Evolutionary conservation across 2,329 filamentous ascomycete species (phyloP).

Genomic region (Aureobasidium namibiae): DNA sequence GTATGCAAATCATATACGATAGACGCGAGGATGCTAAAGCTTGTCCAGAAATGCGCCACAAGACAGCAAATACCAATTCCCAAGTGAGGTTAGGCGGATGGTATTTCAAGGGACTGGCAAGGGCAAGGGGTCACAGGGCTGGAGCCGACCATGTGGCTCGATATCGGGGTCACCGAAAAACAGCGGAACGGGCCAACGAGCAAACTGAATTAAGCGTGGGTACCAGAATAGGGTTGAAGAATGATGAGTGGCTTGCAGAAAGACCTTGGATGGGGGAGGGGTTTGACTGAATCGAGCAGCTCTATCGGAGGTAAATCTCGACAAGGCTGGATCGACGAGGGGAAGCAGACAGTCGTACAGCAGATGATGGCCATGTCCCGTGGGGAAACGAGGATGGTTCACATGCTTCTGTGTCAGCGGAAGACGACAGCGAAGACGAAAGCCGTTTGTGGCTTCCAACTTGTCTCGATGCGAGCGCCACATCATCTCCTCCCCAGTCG

Average conservation of each 20-base stretch:
- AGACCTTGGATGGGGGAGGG: background rate
- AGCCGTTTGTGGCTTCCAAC: background rate
- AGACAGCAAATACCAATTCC: background rate
- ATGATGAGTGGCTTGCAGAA: background rate
- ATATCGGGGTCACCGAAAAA: background rate
- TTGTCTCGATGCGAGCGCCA: background rate
- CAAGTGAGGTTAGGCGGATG: background rate
- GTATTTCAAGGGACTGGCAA: background rate
- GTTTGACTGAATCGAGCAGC: background rate
- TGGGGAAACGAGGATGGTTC: background rate
- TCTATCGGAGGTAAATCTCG: background rate
- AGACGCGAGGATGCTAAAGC: background rate
- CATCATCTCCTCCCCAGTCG: slow-evolving; percentile 4
- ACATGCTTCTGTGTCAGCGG: background rate
- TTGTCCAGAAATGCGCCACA: background rate
- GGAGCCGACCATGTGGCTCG: background rate
- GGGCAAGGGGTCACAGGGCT: background rate
- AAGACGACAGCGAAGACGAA: background rate
- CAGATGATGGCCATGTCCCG: background rate
- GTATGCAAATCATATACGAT: background rate
- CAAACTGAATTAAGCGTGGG: background rate
- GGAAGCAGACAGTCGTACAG: background rate
- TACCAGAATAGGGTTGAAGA: background rate
- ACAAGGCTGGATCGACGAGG: slow-evolving; percentile 7
- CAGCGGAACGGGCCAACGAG: slow-evolving; percentile 1